Evolutionary conservation across 2,329 filamentous ascomycete species (phyloP).

Genomic region (Paraconiothyrium brasiliense): DNA sequence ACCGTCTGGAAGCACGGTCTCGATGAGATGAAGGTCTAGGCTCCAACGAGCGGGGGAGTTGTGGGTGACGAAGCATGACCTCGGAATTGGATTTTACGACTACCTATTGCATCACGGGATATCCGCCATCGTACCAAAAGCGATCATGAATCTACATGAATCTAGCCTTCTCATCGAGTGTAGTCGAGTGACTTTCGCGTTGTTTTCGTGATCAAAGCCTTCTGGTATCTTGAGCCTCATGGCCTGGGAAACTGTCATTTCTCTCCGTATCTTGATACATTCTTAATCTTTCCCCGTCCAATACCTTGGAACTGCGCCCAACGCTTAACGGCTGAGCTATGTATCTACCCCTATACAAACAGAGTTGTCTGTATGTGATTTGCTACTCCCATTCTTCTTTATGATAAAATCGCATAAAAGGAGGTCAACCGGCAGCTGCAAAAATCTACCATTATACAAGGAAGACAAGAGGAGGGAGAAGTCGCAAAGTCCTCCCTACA

Average conservation of each 20-base stretch:
- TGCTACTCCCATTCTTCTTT: too few species aligned
- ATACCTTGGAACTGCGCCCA: too few species aligned
- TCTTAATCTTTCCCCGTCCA: too few species aligned
- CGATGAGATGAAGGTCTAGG: constrained; percentile 87
- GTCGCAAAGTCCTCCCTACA: too few species aligned
- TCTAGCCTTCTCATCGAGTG: constrained; percentile 20
- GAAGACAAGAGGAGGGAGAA: too few species aligned
- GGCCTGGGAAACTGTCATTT: background rate
- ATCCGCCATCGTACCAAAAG: constrained; percentile 47
- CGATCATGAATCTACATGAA: constrained; percentile 43
- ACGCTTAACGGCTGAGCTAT: too few species aligned
- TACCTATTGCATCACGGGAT: constrained; percentile 51
- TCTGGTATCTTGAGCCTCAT: background rate
- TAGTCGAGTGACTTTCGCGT: background rate
- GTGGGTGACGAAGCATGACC: constrained; percentile 31
- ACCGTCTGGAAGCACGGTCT: constrained; percentile 97
- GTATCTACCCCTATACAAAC: too few species aligned
- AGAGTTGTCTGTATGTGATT: too few species aligned
- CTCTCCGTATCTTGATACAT: too few species aligned
- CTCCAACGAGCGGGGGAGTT: constrained; percentile 13
- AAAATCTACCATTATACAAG: too few species aligned
- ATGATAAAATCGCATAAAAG: too few species aligned
- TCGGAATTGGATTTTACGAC: constrained; percentile 47
- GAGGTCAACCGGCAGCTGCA: too few species aligned
- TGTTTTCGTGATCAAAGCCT: background rate